Conservation (phyloP, 257 asterid species). For the Rhazya stricta region DNA sequence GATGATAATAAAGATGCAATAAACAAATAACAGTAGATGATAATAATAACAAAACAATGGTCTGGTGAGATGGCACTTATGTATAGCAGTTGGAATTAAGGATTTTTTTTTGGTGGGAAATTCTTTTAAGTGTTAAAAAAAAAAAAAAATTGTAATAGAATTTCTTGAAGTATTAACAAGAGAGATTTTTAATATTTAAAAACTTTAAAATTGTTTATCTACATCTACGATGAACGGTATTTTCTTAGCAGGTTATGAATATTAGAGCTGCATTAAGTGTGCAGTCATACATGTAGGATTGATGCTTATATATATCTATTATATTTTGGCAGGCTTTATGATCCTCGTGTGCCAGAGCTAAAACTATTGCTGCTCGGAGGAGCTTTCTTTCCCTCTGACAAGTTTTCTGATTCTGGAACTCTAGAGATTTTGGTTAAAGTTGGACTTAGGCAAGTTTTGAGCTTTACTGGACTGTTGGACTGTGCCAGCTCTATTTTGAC, state of each 20-base stretch:
- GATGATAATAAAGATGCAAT: not conserved
- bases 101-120: not conserved
- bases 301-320: slow-evolving; percentile 21
- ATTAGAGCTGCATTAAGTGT: not conserved
- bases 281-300: not conserved
- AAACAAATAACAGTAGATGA: not conserved
- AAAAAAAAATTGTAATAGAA: not conserved
- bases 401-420: slow-evolving; percentile 59
- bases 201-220: too few species aligned
- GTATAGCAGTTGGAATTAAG: not conserved
- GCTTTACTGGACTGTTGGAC: slow-evolving; percentile 68
- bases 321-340: slow-evolving; percentile 68
- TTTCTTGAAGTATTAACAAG: not conserved
- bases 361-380: slow-evolving; percentile 54
- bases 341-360: slow-evolving; percentile 75
- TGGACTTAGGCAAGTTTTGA: slow-evolving; percentile 72
- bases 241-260: not conserved
- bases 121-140: not conserved
- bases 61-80: not conserved
- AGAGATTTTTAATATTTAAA: too few species aligned
- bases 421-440: slow-evolving; percentile 66
- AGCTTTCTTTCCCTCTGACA: slow-evolving; percentile 75
- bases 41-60: not conserved
- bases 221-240: not conserved
- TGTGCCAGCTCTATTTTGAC: slow-evolving; percentile 80